These are phyloP conservation scores for Diplocarpon rosae DNA, from an alignment of 2,329 filamentous ascomycete species.

Conservation along the genomic window DNA sequence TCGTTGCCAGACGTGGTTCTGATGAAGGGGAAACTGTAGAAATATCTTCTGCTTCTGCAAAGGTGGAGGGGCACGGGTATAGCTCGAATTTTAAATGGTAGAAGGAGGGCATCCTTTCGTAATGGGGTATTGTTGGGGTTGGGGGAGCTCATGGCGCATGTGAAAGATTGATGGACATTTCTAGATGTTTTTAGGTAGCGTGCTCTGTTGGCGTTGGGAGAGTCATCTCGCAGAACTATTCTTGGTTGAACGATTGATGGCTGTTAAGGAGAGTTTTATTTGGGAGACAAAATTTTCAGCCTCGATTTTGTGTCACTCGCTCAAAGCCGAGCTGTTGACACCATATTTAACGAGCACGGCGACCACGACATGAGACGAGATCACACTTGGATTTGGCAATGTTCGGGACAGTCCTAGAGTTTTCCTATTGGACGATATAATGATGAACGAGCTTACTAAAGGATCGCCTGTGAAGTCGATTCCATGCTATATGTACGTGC, in stretches of 20 bases:
- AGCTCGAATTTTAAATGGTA: slow-evolving; percentile 59
- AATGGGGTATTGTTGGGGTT: not conserved
- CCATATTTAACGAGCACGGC: no score
- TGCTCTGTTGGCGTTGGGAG: slow-evolving; percentile 6
- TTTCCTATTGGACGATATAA: no score
- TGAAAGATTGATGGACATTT: not conserved
- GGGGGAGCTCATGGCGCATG: not conserved
- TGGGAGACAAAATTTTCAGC: not conserved
- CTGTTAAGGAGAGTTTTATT: no score
- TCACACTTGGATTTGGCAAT: no score
- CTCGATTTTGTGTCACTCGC: not conserved
- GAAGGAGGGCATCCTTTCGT: slow-evolving; percentile 29
- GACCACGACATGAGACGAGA: no score
- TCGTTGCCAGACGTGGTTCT: not conserved
- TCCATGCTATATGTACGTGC: slow-evolving; percentile 10
- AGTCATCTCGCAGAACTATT: not conserved
- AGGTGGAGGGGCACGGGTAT: slow-evolving; percentile 32
- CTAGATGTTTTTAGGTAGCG: slow-evolving; percentile 6
- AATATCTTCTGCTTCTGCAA: not conserved
- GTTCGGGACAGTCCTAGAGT: no score
- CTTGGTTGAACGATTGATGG: not conserved
- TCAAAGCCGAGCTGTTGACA: no score
- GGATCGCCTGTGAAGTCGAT: not conserved
- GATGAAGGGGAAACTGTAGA: not conserved
- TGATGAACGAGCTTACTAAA: no score